phyloP scores from a whole-genome alignment of 73 alveolate genomes.

The Stentor roeselii region DNA sequence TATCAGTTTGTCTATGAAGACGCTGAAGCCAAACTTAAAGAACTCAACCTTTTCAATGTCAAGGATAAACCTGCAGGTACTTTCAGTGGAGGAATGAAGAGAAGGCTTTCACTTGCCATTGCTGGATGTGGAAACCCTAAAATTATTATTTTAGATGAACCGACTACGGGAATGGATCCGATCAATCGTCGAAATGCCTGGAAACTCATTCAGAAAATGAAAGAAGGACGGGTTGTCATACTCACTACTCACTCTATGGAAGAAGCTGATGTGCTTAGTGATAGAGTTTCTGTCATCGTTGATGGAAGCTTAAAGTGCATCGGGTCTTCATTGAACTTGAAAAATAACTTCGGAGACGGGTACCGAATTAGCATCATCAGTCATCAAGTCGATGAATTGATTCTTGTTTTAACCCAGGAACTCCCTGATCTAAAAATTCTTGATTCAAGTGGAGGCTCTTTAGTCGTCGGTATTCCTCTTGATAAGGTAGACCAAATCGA shows the following conservation, averaged over 20 bases:
- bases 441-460: slow-evolving; percentile 70
- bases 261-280: slow-evolving; percentile 97
- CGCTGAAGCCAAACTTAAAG: slow-evolving; percentile 45
- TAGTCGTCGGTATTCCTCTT: slow-evolving; percentile 45
- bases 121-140: slow-evolving; percentile 84
- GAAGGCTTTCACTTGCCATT: slow-evolving; percentile 94
- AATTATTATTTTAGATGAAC: slow-evolving; percentile 83
- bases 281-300: slow-evolving; percentile 91
- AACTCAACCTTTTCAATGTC: slow-evolving; percentile 60
- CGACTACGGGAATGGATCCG: slow-evolving; percentile 95
- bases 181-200: slow-evolving; percentile 78
- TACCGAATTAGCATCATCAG: slow-evolving; percentile 59
- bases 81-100: slow-evolving; percentile 95
- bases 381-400: slow-evolving; percentile 38
- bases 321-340: slow-evolving; percentile 92
- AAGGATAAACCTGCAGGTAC: slow-evolving; percentile 59
- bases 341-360: slow-evolving; percentile 84
- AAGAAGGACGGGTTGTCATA: slow-evolving; percentile 80
- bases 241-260: slow-evolving; percentile 98
- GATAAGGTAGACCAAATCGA: slow-evolving; percentile 36
- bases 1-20: slow-evolving; percentile 44
- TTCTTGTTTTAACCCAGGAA: slow-evolving; percentile 29
- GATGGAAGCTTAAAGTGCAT: slow-evolving; percentile 92
- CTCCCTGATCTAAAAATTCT: slow-evolving; percentile 56
- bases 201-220: slow-evolving; percentile 64